A percentile compares a stretch with the other conserved stretches of the same genome.
These are phyloP conservation scores for Cinnamomum micranthum DNA, from an alignment of 164 flowering plant species.

Conservation along the genomic window DNA sequence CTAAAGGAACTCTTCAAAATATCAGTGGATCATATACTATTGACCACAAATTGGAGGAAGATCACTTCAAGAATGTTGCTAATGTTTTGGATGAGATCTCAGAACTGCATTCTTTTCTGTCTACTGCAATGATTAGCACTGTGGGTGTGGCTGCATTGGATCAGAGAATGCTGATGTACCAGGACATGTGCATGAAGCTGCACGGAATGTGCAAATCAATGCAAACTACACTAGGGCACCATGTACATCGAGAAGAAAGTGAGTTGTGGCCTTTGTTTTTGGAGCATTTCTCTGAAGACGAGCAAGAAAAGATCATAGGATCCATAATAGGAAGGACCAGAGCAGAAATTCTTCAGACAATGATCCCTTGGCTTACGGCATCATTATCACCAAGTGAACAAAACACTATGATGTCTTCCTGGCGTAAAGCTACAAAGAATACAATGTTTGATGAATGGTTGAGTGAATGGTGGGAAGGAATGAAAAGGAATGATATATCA, in stretches of 20 bases:
- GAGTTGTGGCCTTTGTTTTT: slow-evolving; percentile 73
- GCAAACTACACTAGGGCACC: slow-evolving; percentile 47
- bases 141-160: slow-evolving; percentile 14
- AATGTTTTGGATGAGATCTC: slow-evolving; percentile 46
- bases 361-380: slow-evolving; percentile 81
- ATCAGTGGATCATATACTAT: slow-evolving; percentile 54
- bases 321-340: slow-evolving; percentile 67
- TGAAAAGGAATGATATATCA: slow-evolving; percentile 14
- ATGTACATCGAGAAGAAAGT: slow-evolving; percentile 65
- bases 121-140: slow-evolving; percentile 14
- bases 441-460: slow-evolving; percentile 94
- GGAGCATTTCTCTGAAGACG: slow-evolving; percentile 53
- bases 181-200: slow-evolving; percentile 48
- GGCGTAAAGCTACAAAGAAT: slow-evolving; percentile 59
- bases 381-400: slow-evolving; percentile 58
- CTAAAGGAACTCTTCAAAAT: slow-evolving; percentile 51
- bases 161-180: slow-evolving; percentile 24
- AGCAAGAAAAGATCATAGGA: slow-evolving; percentile 75
- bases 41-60: slow-evolving; percentile 68
- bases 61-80: slow-evolving; percentile 45
- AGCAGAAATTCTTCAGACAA: slow-evolving; percentile 65
- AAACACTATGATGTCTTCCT: slow-evolving; percentile 48
- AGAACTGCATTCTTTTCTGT: slow-evolving; percentile 27
- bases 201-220: slow-evolving; percentile 60
- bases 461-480: slow-evolving; percentile 80